Percentiles rank a stretch among this genome's conserved stretches.
These are phyloP conservation scores for Paraglomus occultum DNA, from an alignment of 192 early-diverging fungal species.

Conservation along the genomic window DNA sequence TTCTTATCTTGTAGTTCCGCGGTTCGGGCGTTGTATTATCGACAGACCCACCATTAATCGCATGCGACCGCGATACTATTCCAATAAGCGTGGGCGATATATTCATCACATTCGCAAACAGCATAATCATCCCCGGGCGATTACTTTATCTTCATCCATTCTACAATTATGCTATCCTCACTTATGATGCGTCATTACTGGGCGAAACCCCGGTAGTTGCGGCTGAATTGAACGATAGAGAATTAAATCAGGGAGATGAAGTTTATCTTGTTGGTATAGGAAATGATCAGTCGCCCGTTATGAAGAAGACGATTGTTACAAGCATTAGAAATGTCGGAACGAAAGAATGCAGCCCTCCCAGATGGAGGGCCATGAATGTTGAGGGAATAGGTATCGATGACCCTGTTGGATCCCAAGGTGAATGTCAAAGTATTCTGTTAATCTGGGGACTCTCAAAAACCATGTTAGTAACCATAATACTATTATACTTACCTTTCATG, in stretches of 20 bases:
- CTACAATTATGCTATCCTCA: conserved; percentile 83
- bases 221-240: conserved; percentile 54
- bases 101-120: conserved; percentile 80
- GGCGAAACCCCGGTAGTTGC: conserved; percentile 72
- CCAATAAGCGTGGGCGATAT: conserved; percentile 78
- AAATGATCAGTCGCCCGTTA: conserved; percentile 50
- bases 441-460: neutral
- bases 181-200: conserved; percentile 73
- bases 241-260: conserved; percentile 64
- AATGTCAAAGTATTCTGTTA: neutral
- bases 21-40: conserved; percentile 84
- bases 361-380: conserved; percentile 56
- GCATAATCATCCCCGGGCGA: conserved; percentile 83
- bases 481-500: neutral
- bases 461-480: neutral
- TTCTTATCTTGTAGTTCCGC: conserved; percentile 33
- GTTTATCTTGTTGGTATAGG: conserved; percentile 56
- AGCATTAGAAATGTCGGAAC: conserved; percentile 64
- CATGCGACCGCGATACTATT: conserved; percentile 80
- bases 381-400: conserved; percentile 69
- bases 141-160: conserved; percentile 83
- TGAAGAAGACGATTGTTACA: conserved; percentile 62
- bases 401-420: conserved; percentile 56
- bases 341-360: conserved; percentile 65
- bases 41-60: conserved; percentile 72